These are phyloP conservation scores for Moricandia moricandioides DNA, from an alignment of 345 rosid genomes.

Conservation along the genomic window DNA sequence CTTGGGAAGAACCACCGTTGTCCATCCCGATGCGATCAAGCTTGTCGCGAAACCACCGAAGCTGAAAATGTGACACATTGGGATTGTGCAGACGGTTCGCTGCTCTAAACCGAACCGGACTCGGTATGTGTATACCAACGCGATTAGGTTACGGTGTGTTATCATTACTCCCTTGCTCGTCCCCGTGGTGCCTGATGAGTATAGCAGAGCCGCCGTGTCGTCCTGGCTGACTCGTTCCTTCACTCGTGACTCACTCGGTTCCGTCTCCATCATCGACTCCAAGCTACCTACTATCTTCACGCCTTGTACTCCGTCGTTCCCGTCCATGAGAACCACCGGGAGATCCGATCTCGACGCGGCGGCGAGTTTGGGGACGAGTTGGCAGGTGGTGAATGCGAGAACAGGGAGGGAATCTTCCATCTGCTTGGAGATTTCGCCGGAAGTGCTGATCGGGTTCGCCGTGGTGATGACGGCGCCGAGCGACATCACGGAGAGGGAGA, in stretches of 20 bases:
- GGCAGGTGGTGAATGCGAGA: slow-evolving; percentile 59
- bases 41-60: slow-evolving; percentile 65
- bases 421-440: slow-evolving; percentile 65
- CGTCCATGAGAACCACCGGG: slow-evolving; percentile 55
- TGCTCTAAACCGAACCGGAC: slow-evolving; percentile 46
- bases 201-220: slow-evolving; percentile 79
- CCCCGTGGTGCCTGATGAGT: slow-evolving; percentile 94
- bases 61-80: slow-evolving; percentile 90
- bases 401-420: slow-evolving; percentile 56
- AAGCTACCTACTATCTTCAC: slow-evolving; percentile 48
- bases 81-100: slow-evolving; percentile 71
- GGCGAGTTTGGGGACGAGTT: slow-evolving; percentile 58
- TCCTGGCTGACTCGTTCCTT: slow-evolving; percentile 61
- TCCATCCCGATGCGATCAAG: slow-evolving; percentile 39
- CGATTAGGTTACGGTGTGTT: slow-evolving; percentile 68
- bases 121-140: slow-evolving; percentile 49
- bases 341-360: slow-evolving; percentile 22
- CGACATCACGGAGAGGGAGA: slow-evolving; percentile 85
- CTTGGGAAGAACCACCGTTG: neutral
- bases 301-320: neutral
- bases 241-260: slow-evolving; percentile 36
- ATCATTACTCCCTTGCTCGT: slow-evolving; percentile 81
- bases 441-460: slow-evolving; percentile 78
- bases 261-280: slow-evolving; percentile 44
- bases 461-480: slow-evolving; percentile 90